Base-by-base conservation (phyloP, 2,329 filamentous ascomycete species). In the Bipolaris victoriae region DNA sequence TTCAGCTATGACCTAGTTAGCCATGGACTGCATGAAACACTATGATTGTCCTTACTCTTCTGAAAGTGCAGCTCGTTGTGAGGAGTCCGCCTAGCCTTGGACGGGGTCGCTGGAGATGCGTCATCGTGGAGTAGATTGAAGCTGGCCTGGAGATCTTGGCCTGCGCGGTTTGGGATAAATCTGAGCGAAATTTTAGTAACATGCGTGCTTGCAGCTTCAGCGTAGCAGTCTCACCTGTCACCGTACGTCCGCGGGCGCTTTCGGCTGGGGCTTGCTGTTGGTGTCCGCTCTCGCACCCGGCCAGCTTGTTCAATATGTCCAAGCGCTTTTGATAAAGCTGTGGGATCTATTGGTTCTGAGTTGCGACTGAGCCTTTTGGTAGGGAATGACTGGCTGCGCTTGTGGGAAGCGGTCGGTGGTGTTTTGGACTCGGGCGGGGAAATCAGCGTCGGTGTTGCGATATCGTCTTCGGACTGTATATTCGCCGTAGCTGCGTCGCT, bases 31-130 rank as follows among this genome's bases (percentile, higher is more conserved):
- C n/a, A 13, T 33, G 9, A 5, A 33, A 45, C 24, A 48, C 50
- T 10, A 24, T 31, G 64, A 44, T 24, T 18, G 69, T 48, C 61
- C 63, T 61, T 63, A 73, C 92, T 95, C 77, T 88, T 93, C 75
- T 99, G 95, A 64, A 96, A 97, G 75, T 98, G 90, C 61, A 97
- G 84, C 76, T 97, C 95, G 50, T 91, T 91, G 73, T 96, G 90
- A 9, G 92, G 91, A 20, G 89, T 89, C 41, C 93, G 89, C 79
- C 90, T 93, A 57, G 90, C 86, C 73, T 88, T 91, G 3, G 92
- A 94, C 1, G 94, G 92, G 1, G 93, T 97, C 11, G 94, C 90
- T 18, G 95, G 95, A 18, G 94, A 97, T 37, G 90, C 92, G 74
- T 97, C 92, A 61, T 97, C 94, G 71, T 96, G 91, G 26, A 98